Percentiles rank a stretch among this genome's conserved stretches.
phyloP scores from a whole-genome alignment of 2,329 filamentous ascomycete genomes.

The Hymenoscyphus occultus region DNA sequence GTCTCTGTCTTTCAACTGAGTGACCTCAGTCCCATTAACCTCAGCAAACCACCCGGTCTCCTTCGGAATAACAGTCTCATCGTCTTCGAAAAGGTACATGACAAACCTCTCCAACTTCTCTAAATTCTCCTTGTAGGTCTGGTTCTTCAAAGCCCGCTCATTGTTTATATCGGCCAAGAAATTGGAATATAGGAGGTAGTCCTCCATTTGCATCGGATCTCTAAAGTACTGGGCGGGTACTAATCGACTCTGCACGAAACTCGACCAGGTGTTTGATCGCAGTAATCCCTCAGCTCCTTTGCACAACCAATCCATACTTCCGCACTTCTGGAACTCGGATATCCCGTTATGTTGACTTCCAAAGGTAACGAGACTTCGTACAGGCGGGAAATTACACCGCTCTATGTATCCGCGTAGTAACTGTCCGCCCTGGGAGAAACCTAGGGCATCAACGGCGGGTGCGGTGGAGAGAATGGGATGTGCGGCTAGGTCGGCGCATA shows the following conservation, averaged over 20 bases:
- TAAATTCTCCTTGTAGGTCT: slow-evolving; percentile 69
- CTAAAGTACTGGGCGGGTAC: slow-evolving; percentile 97
- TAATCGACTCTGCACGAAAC: slow-evolving; percentile 72
- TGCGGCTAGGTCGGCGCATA: slow-evolving; percentile 72
- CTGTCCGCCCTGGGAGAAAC: slow-evolving; percentile 93
- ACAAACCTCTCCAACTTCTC: slow-evolving; percentile 71
- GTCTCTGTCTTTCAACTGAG: slow-evolving; percentile 62
- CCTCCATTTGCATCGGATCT: slow-evolving; percentile 61
- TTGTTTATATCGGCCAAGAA: slow-evolving; percentile 97
- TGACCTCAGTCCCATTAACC: slow-evolving; percentile 68
- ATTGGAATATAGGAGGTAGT: slow-evolving; percentile 77
- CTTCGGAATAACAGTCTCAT: slow-evolving; percentile 83
- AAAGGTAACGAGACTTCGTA: slow-evolving; percentile 66
- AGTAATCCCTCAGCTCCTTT: slow-evolving; percentile 75
- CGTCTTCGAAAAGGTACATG: slow-evolving; percentile 86
- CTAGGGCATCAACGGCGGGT: slow-evolving; percentile 82
- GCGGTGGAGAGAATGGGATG: slow-evolving; percentile 80
- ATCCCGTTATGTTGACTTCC: slow-evolving; percentile 81
- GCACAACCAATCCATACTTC: slow-evolving; percentile 72
- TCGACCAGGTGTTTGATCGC: slow-evolving; percentile 75
- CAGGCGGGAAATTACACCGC: slow-evolving; percentile 66
- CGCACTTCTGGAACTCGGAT: slow-evolving; percentile 73
- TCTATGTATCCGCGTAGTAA: slow-evolving; percentile 91
- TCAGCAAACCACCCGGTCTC: slow-evolving; percentile 90
- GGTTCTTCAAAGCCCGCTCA: slow-evolving; percentile 73